phyloP scores from a whole-genome alignment of 116 monocot species.

The Cymodocea nodosa region DNA sequence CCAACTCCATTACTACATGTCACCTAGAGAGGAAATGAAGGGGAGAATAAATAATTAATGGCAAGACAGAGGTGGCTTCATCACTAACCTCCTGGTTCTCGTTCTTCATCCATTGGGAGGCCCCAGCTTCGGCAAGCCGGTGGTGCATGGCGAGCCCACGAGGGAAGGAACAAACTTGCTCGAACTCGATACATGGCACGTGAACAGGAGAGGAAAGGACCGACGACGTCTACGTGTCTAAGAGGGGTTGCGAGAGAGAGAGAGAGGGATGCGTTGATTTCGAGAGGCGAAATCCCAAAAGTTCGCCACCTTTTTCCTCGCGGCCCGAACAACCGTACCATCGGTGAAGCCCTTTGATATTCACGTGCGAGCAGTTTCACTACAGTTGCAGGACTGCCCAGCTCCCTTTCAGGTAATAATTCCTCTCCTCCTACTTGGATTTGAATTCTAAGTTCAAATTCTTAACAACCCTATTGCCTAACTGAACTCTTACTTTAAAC shows the following conservation, averaged over 20 bases:
- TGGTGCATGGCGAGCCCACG: not conserved
- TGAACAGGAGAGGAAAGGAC: slow-evolving; percentile 5
- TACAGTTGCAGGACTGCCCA: not conserved
- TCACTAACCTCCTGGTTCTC: too few relatives aligned
- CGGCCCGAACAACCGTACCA: not conserved
- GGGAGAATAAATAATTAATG: too few relatives aligned
- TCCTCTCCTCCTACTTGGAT: not conserved
- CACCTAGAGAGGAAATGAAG: not conserved
- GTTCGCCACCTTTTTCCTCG: not conserved
- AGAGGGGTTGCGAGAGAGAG: not conserved
- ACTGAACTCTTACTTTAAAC: too few relatives aligned
- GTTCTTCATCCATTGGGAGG: too few relatives aligned
- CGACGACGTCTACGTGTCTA: not conserved
- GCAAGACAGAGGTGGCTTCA: too few relatives aligned
- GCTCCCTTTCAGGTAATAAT: not conserved
- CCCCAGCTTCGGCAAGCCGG: not conserved
- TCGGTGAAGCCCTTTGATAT: not conserved
- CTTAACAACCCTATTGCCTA: not conserved
- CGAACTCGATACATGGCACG: not conserved
- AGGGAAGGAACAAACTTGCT: not conserved
- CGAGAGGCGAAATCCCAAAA: not conserved
- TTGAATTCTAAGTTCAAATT: not conserved
- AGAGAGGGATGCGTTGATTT: slow-evolving; percentile 6
- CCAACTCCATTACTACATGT: too few relatives aligned
- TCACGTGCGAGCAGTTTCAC: slow-evolving; percentile 16